A percentile compares a stretch with the other conserved stretches of the same genome.
phyloP scores from a whole-genome alignment of 306 rosid species.

The Lupinus albus region DNA sequence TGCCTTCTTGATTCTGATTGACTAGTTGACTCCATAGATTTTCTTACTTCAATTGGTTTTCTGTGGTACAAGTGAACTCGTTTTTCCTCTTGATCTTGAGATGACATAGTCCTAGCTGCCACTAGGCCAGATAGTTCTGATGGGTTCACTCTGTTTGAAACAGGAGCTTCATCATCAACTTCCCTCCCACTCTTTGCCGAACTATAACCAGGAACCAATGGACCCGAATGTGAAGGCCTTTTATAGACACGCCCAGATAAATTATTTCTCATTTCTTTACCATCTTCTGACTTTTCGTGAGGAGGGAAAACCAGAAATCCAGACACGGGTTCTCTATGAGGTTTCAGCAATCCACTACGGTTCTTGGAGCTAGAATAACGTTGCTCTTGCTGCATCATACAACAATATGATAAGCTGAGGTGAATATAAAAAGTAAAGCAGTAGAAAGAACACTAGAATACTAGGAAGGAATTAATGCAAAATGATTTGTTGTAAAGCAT shows the following conservation, averaged over 20 bases:
- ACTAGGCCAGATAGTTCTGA: constrained; percentile 67
- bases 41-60: constrained; percentile 45
- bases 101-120: constrained; percentile 56
- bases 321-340: constrained; percentile 58
- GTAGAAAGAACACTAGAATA: background rate
- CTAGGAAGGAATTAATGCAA: too few species aligned
- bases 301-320: constrained; percentile 61
- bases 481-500: constrained; percentile 10
- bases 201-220: constrained; percentile 56
- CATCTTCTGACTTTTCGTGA: constrained; percentile 52
- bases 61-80: constrained; percentile 47
- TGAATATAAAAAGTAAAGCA: background rate
- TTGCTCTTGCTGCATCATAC: constrained; percentile 59
- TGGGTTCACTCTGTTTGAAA: constrained; percentile 54
- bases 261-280: constrained; percentile 50
- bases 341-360: constrained; percentile 55
- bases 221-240: constrained; percentile 82
- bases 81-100: constrained; percentile 59
- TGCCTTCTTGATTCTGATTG: constrained; percentile 58
- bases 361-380: constrained; percentile 50
- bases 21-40: constrained; percentile 48
- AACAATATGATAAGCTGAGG: constrained; percentile 35
- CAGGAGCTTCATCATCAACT: constrained; percentile 44
- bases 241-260: constrained; percentile 39
- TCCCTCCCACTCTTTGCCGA: constrained; percentile 60